phyloP scores from a whole-genome alignment of 306 rosid species.

The Dalbergia oliveri region DNA sequence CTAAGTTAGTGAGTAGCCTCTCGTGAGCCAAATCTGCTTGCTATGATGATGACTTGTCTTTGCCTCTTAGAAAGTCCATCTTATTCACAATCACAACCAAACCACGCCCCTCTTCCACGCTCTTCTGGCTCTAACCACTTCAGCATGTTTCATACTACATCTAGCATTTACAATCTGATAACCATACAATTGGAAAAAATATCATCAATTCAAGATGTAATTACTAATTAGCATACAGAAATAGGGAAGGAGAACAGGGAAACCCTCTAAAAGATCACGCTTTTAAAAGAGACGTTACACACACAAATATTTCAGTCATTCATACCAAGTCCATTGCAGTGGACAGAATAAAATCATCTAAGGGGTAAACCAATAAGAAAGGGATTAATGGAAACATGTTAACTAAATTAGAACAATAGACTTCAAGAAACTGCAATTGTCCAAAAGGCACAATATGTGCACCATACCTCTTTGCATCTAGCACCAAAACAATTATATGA shows the following conservation, averaged over 20 bases:
- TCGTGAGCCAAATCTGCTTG: too few species aligned
- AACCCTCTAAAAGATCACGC: slow-evolving; percentile 7
- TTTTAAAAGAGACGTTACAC: slow-evolving; percentile 9
- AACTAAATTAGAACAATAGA: slow-evolving; percentile 21
- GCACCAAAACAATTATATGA: slow-evolving; percentile 90
- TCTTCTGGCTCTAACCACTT: slow-evolving; percentile 93
- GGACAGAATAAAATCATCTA: slow-evolving; percentile 26
- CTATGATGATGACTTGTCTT: slow-evolving; percentile 46
- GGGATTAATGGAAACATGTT: slow-evolving; percentile 15
- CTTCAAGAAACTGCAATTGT: slow-evolving; percentile 17
- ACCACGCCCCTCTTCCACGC: slow-evolving; percentile 99
- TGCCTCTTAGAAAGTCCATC: slow-evolving; percentile 90
- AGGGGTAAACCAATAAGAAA: slow-evolving; percentile 16
- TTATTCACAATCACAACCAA: slow-evolving; percentile 97
- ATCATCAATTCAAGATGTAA: slow-evolving; percentile 35
- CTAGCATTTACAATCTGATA: slow-evolving; percentile 74
- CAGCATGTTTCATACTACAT: slow-evolving; percentile 91
- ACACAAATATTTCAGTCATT: slow-evolving; percentile 11
- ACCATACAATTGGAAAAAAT: slow-evolving; percentile 16
- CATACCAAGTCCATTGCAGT: slow-evolving; percentile 39
- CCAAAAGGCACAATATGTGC: slow-evolving; percentile 29
- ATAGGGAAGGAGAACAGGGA: slow-evolving; percentile 8
- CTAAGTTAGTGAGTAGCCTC: too few species aligned
- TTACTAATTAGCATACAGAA: slow-evolving; percentile 13
- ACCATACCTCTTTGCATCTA: slow-evolving; percentile 90